Percentiles rank a stretch among this genome's conserved stretches.
Evolutionary conservation across 2,329 filamentous ascomycete genomes (phyloP).

Genomic region (Botryosphaeria dothidea): DNA sequence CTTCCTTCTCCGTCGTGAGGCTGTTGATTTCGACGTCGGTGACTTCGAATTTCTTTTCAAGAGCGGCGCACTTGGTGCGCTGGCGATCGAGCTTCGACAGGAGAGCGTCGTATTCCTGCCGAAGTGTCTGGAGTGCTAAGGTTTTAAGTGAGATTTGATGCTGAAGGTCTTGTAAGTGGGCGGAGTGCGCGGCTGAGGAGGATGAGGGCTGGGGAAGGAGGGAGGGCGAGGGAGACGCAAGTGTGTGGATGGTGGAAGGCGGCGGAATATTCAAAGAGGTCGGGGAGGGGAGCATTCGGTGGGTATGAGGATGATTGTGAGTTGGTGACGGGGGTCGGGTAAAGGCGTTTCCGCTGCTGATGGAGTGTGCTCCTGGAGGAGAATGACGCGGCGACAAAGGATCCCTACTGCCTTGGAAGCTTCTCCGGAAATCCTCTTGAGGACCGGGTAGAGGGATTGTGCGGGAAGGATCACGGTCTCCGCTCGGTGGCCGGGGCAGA

Average conservation of each 20-base stretch:
- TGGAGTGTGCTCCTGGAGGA: conserved; percentile 5
- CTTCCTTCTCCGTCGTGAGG: conserved; percentile 53
- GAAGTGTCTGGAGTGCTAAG: conserved; percentile 53
- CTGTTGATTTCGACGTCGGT: conserved; percentile 47
- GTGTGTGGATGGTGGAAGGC: conserved; percentile 23
- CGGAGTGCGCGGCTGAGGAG: conserved; percentile 34
- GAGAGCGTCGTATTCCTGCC: conserved; percentile 56
- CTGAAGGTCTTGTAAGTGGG: conserved; percentile 52
- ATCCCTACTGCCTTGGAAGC: conserved; percentile 12
- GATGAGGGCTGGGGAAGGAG: conserved; percentile 9
- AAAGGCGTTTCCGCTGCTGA: conserved; percentile 3
- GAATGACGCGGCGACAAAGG: conserved; percentile 13
- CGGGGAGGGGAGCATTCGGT: conserved; percentile 32
- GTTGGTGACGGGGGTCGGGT: conserved; percentile 2
- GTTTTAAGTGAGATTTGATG: conserved; percentile 57
- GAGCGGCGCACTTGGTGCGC: conserved; percentile 49
- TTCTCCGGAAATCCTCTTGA: conserved; percentile 14
- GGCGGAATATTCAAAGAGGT: conserved; percentile 33
- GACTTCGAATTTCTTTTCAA: conserved; percentile 47
- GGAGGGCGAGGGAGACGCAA: conserved; percentile 9
- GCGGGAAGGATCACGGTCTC: conserved; percentile 8
- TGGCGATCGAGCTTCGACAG: conserved; percentile 54
- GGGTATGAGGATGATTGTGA: not conserved
- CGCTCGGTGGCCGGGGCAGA: conserved; percentile 2
- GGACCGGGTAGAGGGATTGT: not conserved